Conservation (phyloP, 2,329 filamentous ascomycete species). For the Purpureocillium takamizusanense region DNA sequence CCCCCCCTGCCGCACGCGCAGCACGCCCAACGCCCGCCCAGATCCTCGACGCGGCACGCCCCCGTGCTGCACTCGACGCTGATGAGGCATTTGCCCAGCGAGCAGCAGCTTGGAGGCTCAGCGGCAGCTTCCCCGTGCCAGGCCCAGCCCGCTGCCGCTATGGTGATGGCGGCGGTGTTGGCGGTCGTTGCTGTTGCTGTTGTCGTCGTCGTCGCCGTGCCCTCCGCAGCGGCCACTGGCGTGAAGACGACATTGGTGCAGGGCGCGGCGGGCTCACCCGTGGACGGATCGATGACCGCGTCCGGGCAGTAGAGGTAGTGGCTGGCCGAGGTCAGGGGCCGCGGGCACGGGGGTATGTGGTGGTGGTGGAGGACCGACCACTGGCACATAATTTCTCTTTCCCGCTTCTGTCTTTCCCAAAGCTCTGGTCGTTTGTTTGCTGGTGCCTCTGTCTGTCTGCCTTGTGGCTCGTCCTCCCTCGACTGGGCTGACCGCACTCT, state of each 20-base stretch:
- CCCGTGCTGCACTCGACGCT: conserved; percentile 38
- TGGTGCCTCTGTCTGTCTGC: too few relatives aligned
- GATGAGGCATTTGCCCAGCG: conserved; percentile 33
- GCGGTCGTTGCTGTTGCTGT: conserved; percentile 17
- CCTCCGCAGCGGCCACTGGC: too few relatives aligned
- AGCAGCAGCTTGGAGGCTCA: conserved; percentile 17
- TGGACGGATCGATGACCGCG: conserved; percentile 21
- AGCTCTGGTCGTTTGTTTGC: too few relatives aligned
- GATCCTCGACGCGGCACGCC: conserved; percentile 37
- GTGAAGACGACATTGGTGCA: conserved; percentile 18
- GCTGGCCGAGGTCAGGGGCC: conserved; percentile 28
- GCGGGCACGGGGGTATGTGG: conserved; percentile 33
- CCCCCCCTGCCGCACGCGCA: conserved; percentile 37
- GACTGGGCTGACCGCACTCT: too few relatives aligned
- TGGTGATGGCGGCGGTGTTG: too few relatives aligned
- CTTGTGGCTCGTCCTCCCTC: too few relatives aligned
- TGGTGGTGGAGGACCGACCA: conserved; percentile 43
- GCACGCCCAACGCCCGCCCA: conserved; percentile 39
- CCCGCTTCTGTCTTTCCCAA: not conserved
- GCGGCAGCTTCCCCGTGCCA: too few relatives aligned
- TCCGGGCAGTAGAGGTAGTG: conserved; percentile 35
- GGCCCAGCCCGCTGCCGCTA: too few relatives aligned
- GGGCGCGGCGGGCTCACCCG: conserved; percentile 13
- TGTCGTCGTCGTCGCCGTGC: conserved; percentile 23
- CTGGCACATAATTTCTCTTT: conserved; percentile 32